Evolutionary conservation across 768 basidiomycete genomes (phyloP), one percentile per base, ranked within the genome.

Genomic region (Amanita brunnescens): DNA sequence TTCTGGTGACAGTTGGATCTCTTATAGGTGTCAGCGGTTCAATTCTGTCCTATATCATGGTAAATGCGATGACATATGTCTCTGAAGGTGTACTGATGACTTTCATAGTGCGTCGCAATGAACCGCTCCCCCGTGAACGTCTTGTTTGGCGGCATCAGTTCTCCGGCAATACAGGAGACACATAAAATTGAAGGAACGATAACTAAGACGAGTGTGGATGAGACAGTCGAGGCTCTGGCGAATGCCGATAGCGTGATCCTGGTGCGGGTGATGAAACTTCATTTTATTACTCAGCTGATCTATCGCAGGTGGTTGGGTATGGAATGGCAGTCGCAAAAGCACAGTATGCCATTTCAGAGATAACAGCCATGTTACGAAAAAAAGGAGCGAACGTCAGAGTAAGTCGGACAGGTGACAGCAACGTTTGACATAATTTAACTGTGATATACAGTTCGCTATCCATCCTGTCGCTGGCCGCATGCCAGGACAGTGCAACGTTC

Each of bases 291-390:
- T 49, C 32, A 48, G 34, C 18, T 54, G 58, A 43, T 61, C 42
- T 42, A 44, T 9, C 38, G 24, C 49, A 85, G 85, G 83, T 87
- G 32, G 85, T 90, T 13, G 87, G 87, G 12, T 91, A 93, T 61
- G 91, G 91, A 33, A 91, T 93, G 88, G 91, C 91, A 24, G 90
- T 92, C 1, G 90, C 91, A 18, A 91, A 90, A 63, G 91, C 91
- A 5, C 91, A 93, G 58, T 88, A 87, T 62, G 80, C 82, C 12
- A 78, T 80, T 48, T 78, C 78, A 5, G 91, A 92, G 57, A 89
- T 93, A 37, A 82, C 83, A 16, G 71, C 78, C 0, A 77, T 85
- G 67, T 73, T 92, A 34, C 73, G 83, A 43, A 72, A 81, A 6
- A 88, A 82, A 60, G 88, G 80, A 10, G 73, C 91, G 59, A 88